Evolutionary conservation across 768 basidiomycete genomes (phyloP), one percentile per base, ranked within the genome.

Genomic region (Udeniomyces megalosporus): DNA sequence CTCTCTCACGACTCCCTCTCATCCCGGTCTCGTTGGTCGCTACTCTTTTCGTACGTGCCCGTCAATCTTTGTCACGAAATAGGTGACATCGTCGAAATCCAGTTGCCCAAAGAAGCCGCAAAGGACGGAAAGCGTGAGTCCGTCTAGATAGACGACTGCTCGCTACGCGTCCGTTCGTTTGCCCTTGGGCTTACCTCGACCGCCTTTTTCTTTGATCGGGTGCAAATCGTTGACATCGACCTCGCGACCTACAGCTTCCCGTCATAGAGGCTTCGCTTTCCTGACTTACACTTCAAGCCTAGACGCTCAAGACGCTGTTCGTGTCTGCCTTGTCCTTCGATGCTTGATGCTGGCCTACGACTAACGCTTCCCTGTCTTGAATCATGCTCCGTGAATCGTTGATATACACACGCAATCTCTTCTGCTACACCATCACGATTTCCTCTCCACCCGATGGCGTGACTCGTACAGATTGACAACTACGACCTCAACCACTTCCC

Each of bases 21-120:
- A n/a, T n/a, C n/a, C n/a, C n/a, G n/a, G n/a, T n/a, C n/a, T n/a
- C n/a, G n/a, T n/a, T n/a, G n/a, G n/a, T n/a, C n/a, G n/a, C n/a
- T n/a, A n/a, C n/a, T n/a, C n/a, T n/a, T n/a, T n/a, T n/a, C n/a
- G n/a, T n/a, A n/a, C n/a, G n/a, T n/a, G n/a, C n/a, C n/a, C n/a
- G n/a, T n/a, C n/a, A n/a, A n/a, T n/a, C n/a, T n/a, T n/a, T n/a
- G n/a, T 42, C 17, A 3, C 14, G 3, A 3, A 4, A 3, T 44
- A 63, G 61, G 61, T 6, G 61, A 63, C 55, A 63, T 63, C 31
- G 31, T 59, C 2, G 58, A 59, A 15, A 50, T 59, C 47, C 58
- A 59, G 14, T 32, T 59, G 2, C 58, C 58, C n/a, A 28, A 44
- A 17, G 58, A 59, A 28, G 32, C 44, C 14, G 58, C 38, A 20